A percentile compares a stretch with the other conserved stretches of the same genome.
Conservation (phyloP, 208 protist genomes). For the Naegleria fowleri region DNA sequence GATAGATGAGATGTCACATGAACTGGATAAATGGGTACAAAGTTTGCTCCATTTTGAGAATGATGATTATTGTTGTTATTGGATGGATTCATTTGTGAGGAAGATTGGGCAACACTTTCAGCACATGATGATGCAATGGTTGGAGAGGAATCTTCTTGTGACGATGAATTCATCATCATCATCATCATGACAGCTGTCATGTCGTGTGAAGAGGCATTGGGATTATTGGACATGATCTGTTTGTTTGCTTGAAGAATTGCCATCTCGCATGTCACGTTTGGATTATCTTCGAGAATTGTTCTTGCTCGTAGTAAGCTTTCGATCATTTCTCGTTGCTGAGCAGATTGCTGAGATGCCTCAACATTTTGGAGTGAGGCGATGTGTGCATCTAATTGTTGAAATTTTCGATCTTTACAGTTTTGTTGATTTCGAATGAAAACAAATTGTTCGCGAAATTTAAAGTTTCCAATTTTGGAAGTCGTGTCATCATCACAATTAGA, state of each 20-base stretch:
- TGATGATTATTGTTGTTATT: not conserved
- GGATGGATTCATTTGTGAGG: not conserved
- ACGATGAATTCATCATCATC: not conserved
- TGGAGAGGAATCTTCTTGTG: not conserved
- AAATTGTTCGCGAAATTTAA: not conserved
- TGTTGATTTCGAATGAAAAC: too few species aligned
- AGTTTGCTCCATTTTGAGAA: not conserved
- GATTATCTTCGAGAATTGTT: not conserved
- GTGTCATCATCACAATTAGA: not conserved
- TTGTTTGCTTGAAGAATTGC: not conserved
- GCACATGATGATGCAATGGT: not conserved
- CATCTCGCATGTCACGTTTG: slow-evolving; percentile 8
- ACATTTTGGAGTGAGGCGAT: not conserved
- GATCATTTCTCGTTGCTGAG: not conserved
- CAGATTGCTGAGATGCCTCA: not conserved
- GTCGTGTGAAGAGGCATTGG: not conserved
- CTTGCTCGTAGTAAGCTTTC: not conserved
- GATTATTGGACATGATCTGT: not conserved
- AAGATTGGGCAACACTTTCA: not conserved
- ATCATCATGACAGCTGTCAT: not conserved
- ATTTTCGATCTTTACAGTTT: not conserved
- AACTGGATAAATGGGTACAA: not conserved
- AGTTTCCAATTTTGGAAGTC: not conserved
- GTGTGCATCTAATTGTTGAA: slow-evolving; percentile 9
- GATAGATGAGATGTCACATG: not conserved